phyloP scores from a whole-genome alignment of 164 flowering plant species.

The Vitis riparia region DNA sequence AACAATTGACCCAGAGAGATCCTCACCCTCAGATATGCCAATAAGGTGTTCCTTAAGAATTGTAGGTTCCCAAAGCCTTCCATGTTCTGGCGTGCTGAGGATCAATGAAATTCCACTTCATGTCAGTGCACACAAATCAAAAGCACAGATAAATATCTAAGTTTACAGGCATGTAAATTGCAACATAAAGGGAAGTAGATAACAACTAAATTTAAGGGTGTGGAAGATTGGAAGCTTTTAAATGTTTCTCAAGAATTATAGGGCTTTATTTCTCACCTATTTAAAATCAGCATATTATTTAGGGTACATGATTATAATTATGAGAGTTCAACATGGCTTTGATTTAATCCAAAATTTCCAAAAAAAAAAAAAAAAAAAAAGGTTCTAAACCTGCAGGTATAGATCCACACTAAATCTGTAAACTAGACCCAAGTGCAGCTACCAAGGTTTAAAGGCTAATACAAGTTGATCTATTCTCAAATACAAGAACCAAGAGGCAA shows the following conservation, averaged over 20 bases:
- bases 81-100: conserved; percentile 33
- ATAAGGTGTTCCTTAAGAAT: conserved; percentile 25
- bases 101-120: neutral
- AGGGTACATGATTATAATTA: neutral
- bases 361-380: too few relatives aligned
- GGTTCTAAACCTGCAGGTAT: neutral
- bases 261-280: neutral
- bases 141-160: neutral
- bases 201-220: neutral
- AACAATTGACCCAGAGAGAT: conserved; percentile 10
- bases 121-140: neutral
- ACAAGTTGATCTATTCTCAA: neutral
- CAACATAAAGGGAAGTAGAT: neutral
- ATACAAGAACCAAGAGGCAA: neutral
- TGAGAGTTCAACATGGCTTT: neutral
- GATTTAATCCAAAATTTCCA: neutral
- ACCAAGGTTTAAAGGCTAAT: neutral
- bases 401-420: neutral
- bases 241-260: neutral
- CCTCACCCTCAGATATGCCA: conserved; percentile 41
- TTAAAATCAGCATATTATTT: neutral
- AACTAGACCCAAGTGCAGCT: neutral
- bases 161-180: neutral
- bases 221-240: neutral
- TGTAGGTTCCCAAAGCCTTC: conserved; percentile 25